These are phyloP conservation scores for Carex parvula DNA, from an alignment of 176 grass and related monocot genomes.

Conservation along the genomic window DNA sequence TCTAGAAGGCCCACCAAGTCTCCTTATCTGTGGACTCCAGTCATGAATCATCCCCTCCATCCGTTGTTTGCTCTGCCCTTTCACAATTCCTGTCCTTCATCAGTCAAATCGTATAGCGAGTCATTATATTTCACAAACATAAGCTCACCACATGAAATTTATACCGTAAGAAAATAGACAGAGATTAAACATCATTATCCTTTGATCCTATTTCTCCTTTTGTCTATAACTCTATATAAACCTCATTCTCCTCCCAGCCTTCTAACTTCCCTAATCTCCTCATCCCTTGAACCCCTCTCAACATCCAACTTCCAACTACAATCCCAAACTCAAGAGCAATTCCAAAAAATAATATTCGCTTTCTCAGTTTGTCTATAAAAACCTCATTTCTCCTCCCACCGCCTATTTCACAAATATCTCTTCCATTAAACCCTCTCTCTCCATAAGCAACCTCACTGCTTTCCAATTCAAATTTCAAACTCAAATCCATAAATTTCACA, in stretches of 20 bases:
- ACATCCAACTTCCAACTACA: background rate
- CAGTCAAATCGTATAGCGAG: background rate
- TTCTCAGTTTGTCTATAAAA: background rate
- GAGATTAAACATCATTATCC: background rate
- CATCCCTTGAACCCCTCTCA: background rate
- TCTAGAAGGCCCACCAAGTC: background rate
- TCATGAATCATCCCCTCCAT: background rate
- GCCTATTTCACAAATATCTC: background rate
- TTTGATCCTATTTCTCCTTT: background rate
- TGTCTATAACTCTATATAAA: constrained; percentile 9
- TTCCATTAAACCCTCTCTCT: background rate
- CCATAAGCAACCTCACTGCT: background rate
- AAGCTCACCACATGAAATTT: background rate
- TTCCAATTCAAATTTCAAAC: background rate
- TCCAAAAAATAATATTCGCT: background rate
- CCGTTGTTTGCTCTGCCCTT: background rate
- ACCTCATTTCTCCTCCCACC: background rate
- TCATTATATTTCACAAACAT: background rate
- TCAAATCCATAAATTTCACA: background rate
- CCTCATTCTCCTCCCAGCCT: background rate
- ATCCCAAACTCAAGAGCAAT: background rate
- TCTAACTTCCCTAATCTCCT: background rate
- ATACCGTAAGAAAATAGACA: background rate
- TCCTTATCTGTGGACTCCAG: constrained; percentile 33
- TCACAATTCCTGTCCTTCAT: background rate